A percentile compares a stretch with the other conserved stretches of the same genome.
phyloP scores from a whole-genome alignment of 805 yeast genomes.

The Yueomyces sinensis region DNA sequence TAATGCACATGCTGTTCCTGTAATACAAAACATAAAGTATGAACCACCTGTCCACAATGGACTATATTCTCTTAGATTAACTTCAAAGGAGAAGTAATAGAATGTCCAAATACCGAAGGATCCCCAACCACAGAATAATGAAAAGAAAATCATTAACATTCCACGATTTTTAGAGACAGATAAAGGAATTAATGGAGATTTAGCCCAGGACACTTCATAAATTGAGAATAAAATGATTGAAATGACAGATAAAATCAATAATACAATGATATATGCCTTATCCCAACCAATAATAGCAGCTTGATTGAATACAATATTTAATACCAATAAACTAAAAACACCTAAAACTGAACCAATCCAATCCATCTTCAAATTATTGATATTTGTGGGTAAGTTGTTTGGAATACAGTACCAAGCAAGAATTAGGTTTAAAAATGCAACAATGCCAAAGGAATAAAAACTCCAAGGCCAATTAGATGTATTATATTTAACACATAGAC shows the following conservation, averaged over 20 bases:
- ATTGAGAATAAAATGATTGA: conserved; percentile 32
- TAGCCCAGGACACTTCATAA: conserved; percentile 33
- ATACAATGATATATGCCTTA: conserved; percentile 39
- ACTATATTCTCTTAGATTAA: conserved; percentile 36
- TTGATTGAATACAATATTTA: conserved; percentile 64
- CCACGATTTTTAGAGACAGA: conserved; percentile 30
- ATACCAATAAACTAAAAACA: conserved; percentile 42
- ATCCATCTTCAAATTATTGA: conserved; percentile 27
- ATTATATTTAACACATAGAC: conserved; percentile 24
- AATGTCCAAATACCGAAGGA: conserved; percentile 65
- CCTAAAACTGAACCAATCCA: conserved; percentile 44
- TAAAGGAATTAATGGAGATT: conserved; percentile 42
- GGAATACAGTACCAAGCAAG: conserved; percentile 18
- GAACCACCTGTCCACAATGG: conserved; percentile 35
- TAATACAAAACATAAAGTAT: conserved; percentile 32
- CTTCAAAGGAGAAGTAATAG: conserved; percentile 40
- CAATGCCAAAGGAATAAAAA: conserved; percentile 17
- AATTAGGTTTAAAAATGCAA: conserved; percentile 7
- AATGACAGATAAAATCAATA: conserved; percentile 38
- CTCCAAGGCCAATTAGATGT: conserved; percentile 19
- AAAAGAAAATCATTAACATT: conserved; percentile 34
- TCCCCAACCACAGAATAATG: conserved; percentile 60
- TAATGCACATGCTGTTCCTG: conserved; percentile 45
- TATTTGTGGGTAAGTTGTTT: conserved; percentile 15
- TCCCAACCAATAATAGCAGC: conserved; percentile 65